Conservation (phyloP, 305 asterid species). For the Euphrasia arctica region DNA sequence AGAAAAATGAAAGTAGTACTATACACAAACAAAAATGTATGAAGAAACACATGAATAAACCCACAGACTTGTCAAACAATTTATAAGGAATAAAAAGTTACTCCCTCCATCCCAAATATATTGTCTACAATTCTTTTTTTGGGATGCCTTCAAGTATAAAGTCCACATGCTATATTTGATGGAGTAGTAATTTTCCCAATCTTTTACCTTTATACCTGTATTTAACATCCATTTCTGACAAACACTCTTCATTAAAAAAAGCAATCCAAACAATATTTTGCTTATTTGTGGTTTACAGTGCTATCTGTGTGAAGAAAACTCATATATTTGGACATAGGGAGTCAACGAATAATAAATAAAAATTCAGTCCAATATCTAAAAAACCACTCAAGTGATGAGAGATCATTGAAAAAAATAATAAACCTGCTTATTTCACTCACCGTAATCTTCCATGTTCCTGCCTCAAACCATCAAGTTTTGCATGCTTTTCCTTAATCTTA, state of each 20-base stretch:
- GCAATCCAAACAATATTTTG: background rate
- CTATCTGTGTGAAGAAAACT: background rate
- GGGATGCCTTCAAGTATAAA: too few species aligned
- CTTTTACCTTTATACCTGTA: too few species aligned
- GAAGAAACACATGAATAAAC: background rate
- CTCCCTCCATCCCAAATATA: too few species aligned
- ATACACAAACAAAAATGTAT: background rate
- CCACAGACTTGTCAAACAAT: background rate
- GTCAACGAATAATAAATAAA: background rate
- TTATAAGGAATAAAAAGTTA: background rate
- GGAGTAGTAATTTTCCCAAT: background rate
- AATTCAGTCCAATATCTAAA: background rate
- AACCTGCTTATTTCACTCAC: slow-evolving; percentile 40
- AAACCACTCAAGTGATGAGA: slow-evolving; percentile 2
- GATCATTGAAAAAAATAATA: slow-evolving; percentile 14
- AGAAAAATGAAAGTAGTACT: background rate
- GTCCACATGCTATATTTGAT: too few species aligned
- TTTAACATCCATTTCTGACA: background rate
- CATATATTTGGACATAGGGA: background rate
- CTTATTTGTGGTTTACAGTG: background rate
- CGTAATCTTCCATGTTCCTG: slow-evolving; percentile 64
- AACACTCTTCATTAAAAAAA: background rate
- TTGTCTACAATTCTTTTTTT: too few species aligned
- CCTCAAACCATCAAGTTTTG: slow-evolving; percentile 55
- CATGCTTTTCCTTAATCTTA: slow-evolving; percentile 54